These are phyloP conservation scores for Oryza meyeriana DNA, from an alignment of 176 grass and related monocot genomes.

Conservation along the genomic window DNA sequence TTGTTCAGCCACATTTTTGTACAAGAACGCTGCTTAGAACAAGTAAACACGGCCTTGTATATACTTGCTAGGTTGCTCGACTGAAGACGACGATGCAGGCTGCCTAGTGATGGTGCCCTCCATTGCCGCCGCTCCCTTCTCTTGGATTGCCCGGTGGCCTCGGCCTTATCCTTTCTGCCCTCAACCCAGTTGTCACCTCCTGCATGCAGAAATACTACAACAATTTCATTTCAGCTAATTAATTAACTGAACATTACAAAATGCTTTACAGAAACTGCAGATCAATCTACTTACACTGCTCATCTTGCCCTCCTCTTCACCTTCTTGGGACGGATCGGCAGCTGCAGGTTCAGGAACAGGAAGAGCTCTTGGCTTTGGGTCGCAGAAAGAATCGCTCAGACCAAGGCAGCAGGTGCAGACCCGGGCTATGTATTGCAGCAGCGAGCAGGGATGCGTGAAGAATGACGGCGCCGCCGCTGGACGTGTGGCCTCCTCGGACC, in stretches of 20 bases:
- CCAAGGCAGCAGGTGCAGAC: slow-evolving; percentile 36
- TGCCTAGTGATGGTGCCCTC: slow-evolving; percentile 32
- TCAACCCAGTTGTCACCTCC: background rate
- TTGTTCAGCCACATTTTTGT: background rate
- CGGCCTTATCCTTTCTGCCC: slow-evolving; percentile 5
- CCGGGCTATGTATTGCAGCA: slow-evolving; percentile 35
- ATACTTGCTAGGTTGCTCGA: background rate
- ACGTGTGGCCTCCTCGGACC: background rate
- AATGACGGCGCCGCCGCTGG: background rate
- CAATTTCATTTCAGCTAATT: background rate
- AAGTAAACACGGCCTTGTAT: background rate
- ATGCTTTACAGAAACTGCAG: background rate
- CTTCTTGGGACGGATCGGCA: background rate
- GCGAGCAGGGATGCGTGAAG: slow-evolving; percentile 40
- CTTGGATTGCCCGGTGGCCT: background rate
- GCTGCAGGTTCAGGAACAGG: background rate
- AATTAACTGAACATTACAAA: background rate
- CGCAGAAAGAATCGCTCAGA: background rate
- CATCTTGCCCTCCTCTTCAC: background rate
- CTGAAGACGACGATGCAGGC: background rate
- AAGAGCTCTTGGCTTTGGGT: background rate
- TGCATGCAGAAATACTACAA: slow-evolving; percentile 21
- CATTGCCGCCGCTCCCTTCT: slow-evolving; percentile 38
- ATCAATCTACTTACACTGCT: slow-evolving; percentile 33
- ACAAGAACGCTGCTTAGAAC: background rate